A percentile compares a stretch with the other conserved stretches of the same genome.
phyloP scores from a whole-genome alignment of 169 alveolate species.

The Eimeria falciformis region DNA sequence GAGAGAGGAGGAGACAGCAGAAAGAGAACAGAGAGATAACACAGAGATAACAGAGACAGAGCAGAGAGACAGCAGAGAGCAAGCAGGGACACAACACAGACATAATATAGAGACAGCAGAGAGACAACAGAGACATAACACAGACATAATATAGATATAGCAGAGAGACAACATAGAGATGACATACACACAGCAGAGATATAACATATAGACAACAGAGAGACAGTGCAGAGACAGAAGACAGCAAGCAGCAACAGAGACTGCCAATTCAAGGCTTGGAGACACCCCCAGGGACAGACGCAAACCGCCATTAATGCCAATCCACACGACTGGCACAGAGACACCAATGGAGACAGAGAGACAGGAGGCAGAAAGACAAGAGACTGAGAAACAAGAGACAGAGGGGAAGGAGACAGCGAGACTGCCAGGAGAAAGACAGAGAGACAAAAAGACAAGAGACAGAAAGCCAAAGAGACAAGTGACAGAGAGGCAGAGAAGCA shows the following conservation, averaged over 20 bases:
- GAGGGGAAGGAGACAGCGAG: too few species aligned
- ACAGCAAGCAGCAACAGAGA: too few species aligned
- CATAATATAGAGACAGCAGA: background rate
- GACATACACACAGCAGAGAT: too few species aligned
- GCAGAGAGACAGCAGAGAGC: background rate
- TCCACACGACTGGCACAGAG: background rate
- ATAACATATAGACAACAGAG: too few species aligned
- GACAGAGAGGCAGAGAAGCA: background rate
- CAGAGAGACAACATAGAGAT: too few species aligned
- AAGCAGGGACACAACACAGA: background rate
- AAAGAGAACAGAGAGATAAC: background rate
- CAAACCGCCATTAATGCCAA: background rate
- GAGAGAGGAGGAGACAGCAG: background rate
- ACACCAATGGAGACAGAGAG: background rate
- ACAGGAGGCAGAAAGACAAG: background rate
- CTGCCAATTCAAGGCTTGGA: too few species aligned
- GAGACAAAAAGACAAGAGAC: background rate
- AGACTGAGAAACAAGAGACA: too few species aligned
- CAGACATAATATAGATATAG: too few species aligned
- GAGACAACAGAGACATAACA: background rate
- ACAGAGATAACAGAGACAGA: background rate
- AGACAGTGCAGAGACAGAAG: too few species aligned
- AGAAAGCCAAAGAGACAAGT: background rate
- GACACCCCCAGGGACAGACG: conserved; percentile 9
- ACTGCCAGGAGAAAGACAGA: too few species aligned